Base-by-base conservation (phyloP, 106 monocot species). In the Platanthera guangdongensis region DNA sequence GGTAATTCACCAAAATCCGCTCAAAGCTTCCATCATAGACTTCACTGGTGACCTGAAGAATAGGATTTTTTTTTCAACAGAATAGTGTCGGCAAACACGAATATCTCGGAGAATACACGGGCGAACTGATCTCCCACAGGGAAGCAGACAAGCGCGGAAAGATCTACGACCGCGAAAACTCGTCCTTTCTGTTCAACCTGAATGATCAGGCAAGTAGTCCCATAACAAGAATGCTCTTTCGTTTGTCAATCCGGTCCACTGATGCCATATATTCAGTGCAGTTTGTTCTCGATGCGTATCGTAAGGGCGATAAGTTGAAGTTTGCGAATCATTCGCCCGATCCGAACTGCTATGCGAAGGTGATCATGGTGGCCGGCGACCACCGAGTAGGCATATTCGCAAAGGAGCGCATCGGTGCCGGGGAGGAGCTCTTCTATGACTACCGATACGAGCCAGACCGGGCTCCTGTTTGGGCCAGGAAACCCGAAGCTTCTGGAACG, bases 121-220 rank as follows among this genome's bases (percentile, higher is more conserved):
- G 95, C 25, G 95, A 96, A 69, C 57, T 96, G 63, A 96, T 96
- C 28, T 96, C 95, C 47, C 95, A 96, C 74, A 76, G 90, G 75
- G 95, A 96, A 86, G 95, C 95, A 53, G 95, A 96, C 79, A 96
- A 96, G 76, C 95, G 95, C 25, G 95, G 95, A 76, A 96, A 96
- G 85, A 96, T 96, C 32, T 96, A 96, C 53, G 95, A 96, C 60
- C 95, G 95, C 69, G 95, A 96, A 79, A 96, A 96, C 75, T 96
- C 95, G 46, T 96, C 95, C 15, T 96, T 96, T 83, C 95, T 96
- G 53, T 96, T 96, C 90, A 96, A 96, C 80, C 78, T 96, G 28
- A 96, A 96, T 79, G 90, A 96, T 75, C 93, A 93, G 89, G 95
- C 74, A 87, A 16, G 50, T 19, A 69, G 49, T 50, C 49, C 30